phyloP scores from a whole-genome alignment of 306 rosid species.

The Fagus crenata region DNA sequence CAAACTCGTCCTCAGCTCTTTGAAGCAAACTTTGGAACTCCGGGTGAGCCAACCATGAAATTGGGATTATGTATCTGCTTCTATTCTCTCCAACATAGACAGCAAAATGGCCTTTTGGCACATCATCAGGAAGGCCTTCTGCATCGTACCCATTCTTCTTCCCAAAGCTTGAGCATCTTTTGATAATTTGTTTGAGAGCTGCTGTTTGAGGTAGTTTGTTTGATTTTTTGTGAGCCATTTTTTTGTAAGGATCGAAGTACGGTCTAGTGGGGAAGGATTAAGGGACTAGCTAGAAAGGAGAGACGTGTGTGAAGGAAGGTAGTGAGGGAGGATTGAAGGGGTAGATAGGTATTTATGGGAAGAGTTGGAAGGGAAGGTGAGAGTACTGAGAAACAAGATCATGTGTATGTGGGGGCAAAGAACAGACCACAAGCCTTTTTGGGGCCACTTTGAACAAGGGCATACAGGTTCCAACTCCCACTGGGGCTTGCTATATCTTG shows the following conservation, averaged over 20 bases:
- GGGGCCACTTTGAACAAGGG: conserved; percentile 40
- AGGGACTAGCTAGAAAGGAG: conserved; percentile 4
- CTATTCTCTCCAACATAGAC: conserved; percentile 91
- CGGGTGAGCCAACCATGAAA: conserved; percentile 70
- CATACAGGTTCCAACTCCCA: conserved; percentile 46
- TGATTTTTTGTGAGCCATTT: conserved; percentile 59
- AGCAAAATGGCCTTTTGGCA: conserved; percentile 88
- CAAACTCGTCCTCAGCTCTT: conserved; percentile 91
- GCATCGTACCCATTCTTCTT: conserved; percentile 56
- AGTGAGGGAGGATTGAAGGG: conserved; percentile 32
- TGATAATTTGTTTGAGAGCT: conserved; percentile 66
- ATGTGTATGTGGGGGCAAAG: conserved; percentile 75
- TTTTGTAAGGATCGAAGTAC: neutral
- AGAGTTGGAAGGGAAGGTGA: conserved; percentile 16
- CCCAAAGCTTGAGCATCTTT: conserved; percentile 80
- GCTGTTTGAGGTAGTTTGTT: conserved; percentile 63
- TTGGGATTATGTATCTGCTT: conserved; percentile 72
- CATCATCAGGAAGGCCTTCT: conserved; percentile 71
- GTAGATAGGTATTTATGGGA: conserved; percentile 51
- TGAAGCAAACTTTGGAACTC: conserved; percentile 72
- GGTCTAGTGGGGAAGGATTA: neutral
- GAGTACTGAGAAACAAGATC: conserved; percentile 38
- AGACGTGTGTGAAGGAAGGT: neutral
- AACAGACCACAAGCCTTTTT: conserved; percentile 38
- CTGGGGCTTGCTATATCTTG: conserved; percentile 36